Percentiles rank a stretch among this genome's conserved stretches.
Evolutionary conservation across 129 eudicot genomes (phyloP).

Genomic region (Ambrosia trifida): DNA sequence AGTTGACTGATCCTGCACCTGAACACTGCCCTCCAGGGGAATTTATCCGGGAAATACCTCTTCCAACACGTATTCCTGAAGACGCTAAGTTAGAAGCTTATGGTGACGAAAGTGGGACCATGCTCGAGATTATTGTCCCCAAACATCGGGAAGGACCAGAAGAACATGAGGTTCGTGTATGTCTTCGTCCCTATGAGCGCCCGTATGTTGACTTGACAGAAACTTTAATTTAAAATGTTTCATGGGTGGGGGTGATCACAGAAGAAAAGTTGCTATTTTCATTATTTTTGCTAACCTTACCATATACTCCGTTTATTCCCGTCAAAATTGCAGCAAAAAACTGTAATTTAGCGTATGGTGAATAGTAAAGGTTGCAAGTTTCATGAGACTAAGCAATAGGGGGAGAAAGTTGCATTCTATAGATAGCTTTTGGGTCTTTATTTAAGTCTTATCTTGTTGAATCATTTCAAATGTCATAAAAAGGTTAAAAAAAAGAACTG

Average conservation of each 20-base stretch:
- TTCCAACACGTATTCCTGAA: constrained; percentile 77
- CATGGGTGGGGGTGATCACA: constrained; percentile 23
- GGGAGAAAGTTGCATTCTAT: constrained; percentile 28
- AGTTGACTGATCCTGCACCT: constrained; percentile 71
- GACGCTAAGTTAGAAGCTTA: constrained; percentile 81
- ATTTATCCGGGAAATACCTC: constrained; percentile 65
- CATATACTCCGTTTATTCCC: constrained; percentile 20
- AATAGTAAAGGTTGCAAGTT: constrained; percentile 28
- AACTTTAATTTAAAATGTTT: constrained; percentile 41
- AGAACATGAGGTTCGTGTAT: constrained; percentile 82
- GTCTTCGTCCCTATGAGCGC: constrained; percentile 70
- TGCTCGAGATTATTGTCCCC: constrained; percentile 80
- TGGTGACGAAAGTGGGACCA: constrained; percentile 72
- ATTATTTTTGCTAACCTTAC: constrained; percentile 40
- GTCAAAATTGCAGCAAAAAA: constrained; percentile 26
- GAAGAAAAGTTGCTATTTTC: constrained; percentile 20
- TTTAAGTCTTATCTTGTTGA: constrained; percentile 22
- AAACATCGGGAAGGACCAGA: constrained; percentile 76
- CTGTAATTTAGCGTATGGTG: constrained; percentile 20
- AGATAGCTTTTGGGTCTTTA: constrained; percentile 28
- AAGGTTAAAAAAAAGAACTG: constrained; percentile 7
- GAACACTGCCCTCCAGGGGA: constrained; percentile 92
- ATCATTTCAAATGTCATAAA: constrained; percentile 7
- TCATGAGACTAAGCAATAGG: constrained; percentile 29
- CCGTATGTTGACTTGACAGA: constrained; percentile 64